phyloP scores from a whole-genome alignment of 345 rosid genomes.

The Citrus australasica region DNA sequence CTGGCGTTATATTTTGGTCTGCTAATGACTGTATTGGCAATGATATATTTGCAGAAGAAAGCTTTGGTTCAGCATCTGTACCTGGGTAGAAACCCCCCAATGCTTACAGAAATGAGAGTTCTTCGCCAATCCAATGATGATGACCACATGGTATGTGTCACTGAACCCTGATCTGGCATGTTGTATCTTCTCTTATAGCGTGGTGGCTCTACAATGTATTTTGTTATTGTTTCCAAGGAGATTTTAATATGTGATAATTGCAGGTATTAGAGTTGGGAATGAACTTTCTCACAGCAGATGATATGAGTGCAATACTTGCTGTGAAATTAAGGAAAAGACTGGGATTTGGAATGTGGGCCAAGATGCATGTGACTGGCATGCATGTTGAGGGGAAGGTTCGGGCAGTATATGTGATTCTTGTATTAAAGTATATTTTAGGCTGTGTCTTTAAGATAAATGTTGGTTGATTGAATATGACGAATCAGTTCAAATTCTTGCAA shows the following conservation, averaged over 20 bases:
- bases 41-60: conserved; percentile 51
- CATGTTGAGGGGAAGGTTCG: conserved; percentile 97
- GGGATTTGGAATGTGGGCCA: conserved; percentile 94
- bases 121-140: conserved; percentile 59
- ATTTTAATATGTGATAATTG: conserved; percentile 22
- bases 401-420: background rate
- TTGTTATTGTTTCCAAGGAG: background rate
- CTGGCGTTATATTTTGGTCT: background rate
- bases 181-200: background rate
- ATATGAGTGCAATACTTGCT: conserved; percentile 93
- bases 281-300: conserved; percentile 88
- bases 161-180: background rate
- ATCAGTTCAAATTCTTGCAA: background rate
- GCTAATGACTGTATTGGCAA: background rate
- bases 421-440: background rate
- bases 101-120: conserved; percentile 78
- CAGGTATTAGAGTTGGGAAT: conserved; percentile 90
- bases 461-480: background rate
- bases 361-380: conserved; percentile 90
- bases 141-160: conserved; percentile 73
- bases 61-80: conserved; percentile 74
- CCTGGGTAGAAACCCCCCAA: conserved; percentile 87
- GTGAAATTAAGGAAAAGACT: conserved; percentile 77
- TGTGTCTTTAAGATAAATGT: background rate
- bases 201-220: background rate